Conservation (phyloP, 176 grass and related monocot species). For the Sorghum bicolor region DNA sequence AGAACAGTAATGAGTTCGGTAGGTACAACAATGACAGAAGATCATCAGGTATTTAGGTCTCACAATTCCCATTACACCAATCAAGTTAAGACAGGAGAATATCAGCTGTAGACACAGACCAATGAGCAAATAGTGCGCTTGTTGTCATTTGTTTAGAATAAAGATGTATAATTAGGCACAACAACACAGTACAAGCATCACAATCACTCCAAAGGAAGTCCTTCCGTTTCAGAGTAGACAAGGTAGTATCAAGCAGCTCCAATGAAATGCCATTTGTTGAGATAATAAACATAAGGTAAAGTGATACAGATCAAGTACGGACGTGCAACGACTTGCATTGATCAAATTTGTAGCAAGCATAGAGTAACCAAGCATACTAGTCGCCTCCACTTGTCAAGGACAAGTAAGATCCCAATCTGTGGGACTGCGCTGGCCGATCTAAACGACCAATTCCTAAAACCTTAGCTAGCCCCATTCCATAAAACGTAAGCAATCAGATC, state of each 20-base stretch:
- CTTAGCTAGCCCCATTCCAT: neutral
- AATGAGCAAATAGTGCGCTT: neutral
- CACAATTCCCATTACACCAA: neutral
- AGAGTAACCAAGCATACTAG: neutral
- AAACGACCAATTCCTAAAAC: neutral
- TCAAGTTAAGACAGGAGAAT: neutral
- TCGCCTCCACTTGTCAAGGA: too few relatives aligned
- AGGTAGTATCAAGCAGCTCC: neutral
- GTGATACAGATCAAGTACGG: too few relatives aligned
- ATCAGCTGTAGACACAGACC: neutral
- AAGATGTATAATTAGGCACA: neutral
- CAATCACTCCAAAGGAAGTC: neutral
- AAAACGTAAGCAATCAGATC: slow-evolving; percentile 28
- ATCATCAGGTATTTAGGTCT: neutral
- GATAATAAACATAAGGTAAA: neutral
- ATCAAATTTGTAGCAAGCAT: neutral
- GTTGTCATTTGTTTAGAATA: neutral
- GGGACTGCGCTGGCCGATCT: slow-evolving; percentile 13
- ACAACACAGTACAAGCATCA: neutral
- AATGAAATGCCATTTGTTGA: neutral
- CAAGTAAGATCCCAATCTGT: neutral
- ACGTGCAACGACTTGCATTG: neutral
- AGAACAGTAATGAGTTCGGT: neutral
- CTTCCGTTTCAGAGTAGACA: neutral
- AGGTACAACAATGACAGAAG: neutral